A percentile compares a stretch with the other conserved stretches of the same genome.
These are phyloP conservation scores for Mortierella sp. DNA, from an alignment of 371 early-diverging fungal genomes.

Conservation along the genomic window DNA sequence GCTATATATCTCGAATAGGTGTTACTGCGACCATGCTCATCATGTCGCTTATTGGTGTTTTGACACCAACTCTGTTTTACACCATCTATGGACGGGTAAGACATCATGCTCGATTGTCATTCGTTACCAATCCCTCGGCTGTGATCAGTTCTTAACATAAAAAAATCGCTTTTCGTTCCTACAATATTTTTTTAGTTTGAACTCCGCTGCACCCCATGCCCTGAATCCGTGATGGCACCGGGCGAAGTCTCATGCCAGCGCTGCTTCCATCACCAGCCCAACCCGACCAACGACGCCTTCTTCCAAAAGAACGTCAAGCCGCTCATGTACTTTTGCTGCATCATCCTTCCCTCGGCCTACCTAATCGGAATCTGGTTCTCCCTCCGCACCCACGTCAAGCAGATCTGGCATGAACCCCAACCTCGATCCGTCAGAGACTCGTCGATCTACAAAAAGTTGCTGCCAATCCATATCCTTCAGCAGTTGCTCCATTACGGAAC, in stretches of 20 bases:
- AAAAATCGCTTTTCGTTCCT: not conserved
- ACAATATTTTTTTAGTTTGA: constrained; percentile 60
- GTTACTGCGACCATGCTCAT: constrained; percentile 95
- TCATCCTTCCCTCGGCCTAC: constrained; percentile 88
- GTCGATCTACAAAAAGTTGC: constrained; percentile 53
- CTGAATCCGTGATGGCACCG: constrained; percentile 44
- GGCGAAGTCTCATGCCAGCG: constrained; percentile 63
- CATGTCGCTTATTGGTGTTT: constrained; percentile 91
- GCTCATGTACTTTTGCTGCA: constrained; percentile 90
- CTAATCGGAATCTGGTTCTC: constrained; percentile 92
- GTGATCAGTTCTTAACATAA: too few relatives aligned
- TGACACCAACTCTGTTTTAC: constrained; percentile 94
- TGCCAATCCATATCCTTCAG: constrained; percentile 38
- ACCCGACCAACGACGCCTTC: constrained; percentile 83
- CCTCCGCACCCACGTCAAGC: constrained; percentile 88
- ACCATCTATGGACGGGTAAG: constrained; percentile 85
- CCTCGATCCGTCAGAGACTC: constrained; percentile 53
- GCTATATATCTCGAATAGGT: constrained; percentile 54
- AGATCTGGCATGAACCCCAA: constrained; percentile 78
- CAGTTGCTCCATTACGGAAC: constrained; percentile 45
- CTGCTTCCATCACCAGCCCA: constrained; percentile 74
- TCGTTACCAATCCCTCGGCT: not conserved
- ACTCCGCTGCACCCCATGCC: constrained; percentile 65
- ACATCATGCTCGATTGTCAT: not conserved
- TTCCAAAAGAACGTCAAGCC: constrained; percentile 83